Base-by-base conservation (phyloP, 352 stramenopile species). In the Pythium rhizo-oryzae region DNA sequence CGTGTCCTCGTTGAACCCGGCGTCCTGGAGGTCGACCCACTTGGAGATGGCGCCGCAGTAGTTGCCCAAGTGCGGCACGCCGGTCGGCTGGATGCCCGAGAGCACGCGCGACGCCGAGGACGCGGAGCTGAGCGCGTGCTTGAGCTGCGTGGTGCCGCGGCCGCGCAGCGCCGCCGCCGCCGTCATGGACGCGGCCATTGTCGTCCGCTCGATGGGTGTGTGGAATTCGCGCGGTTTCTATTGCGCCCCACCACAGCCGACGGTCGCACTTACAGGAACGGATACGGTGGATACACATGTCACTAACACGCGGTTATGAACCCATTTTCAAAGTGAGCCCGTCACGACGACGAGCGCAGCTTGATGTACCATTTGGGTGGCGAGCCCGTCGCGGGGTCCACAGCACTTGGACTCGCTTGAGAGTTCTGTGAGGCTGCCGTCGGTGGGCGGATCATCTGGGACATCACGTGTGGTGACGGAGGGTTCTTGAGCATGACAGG, bases 31-130 rank as follows among this genome's bases (percentile, higher is more conserved):
- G 28, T 93, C 82, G 15, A 99, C 96, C 98, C 97, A 99, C 69
- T 99, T 97, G 64, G 89, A 87, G 65, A 99, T 97, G 4, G 98
- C 97, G 55, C 98, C 98, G 51, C 99, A 92, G 79, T 99, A 99
- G 81, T 99, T 99, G 65, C 98, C 98, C 54, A 99, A 75, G 71
- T 99, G 97, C 13, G 99, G 94, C n/a, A 95, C 90, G 30, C 98
- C 98, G 19, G 97, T 99, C 8, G 98, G 98, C 72, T 99, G 97
- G 41, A 99, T 98, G 50, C 98, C 97, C 8, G 92, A 99, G 51
- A 99, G 87, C 43, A 99, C 89, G 56, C 96, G 90, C 57, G 37
- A 39, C 28, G 18, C 43, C 8, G 52, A 47, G 3, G 43, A 28
- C 21, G 44, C 21, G 15, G 62, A 61, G 62, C 30, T 35, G 21